Base-by-base conservation (phyloP, 2,329 filamentous ascomycete genomes). In the Rugonectria rugulosa region DNA sequence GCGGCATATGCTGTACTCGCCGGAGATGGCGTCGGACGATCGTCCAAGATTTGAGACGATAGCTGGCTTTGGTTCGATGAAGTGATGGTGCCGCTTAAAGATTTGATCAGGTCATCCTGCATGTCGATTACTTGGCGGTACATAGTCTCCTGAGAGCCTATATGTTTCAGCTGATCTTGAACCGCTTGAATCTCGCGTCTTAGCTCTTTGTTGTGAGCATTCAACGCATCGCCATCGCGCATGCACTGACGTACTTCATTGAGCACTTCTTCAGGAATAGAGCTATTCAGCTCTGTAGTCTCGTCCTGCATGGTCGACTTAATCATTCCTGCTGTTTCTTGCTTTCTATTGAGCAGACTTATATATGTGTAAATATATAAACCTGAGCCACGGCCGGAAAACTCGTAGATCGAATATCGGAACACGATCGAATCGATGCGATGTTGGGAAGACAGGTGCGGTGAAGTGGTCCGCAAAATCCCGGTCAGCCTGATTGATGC, bases 61-160 rank as follows among this genome's bases (percentile, higher is more conserved):
- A 10, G 37, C 19, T 40, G 37, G 24, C 10, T n/a, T 12, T n/a
- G 19, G 24, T 24, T 24, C 37, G n/a, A 24, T n/a, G 37, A 10
- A n/a, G 14, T 15, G 20, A 40, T 40, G 20, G 19, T 40, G 20
- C 37, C n/a, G 11, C 9, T 40, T 20, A 40, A 24, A 6, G 37
- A 40, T 20, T 40, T 40, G 37, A 40, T 40, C 37, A 40, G n/a
- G 23, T 40, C 37, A 15, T 40, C 37, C 15, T 40, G 37, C 17
- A 15, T 40, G 12, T 40, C 37, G n/a, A 40, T 23, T 11, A 40
- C 19, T 12, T 23, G 37, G 6, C 15, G 11, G 24, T 40, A 23
- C 19, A 23, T 40, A 14, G 19, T 40, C 24, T 40, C 20, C 23
- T 40, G 24, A 6, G 37, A 40, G 19, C n/a, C 7, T 9, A 40